Base-by-base conservation (phyloP, 495 filamentous ascomycete species). In the Hypomontagnella submonticulosa region DNA sequence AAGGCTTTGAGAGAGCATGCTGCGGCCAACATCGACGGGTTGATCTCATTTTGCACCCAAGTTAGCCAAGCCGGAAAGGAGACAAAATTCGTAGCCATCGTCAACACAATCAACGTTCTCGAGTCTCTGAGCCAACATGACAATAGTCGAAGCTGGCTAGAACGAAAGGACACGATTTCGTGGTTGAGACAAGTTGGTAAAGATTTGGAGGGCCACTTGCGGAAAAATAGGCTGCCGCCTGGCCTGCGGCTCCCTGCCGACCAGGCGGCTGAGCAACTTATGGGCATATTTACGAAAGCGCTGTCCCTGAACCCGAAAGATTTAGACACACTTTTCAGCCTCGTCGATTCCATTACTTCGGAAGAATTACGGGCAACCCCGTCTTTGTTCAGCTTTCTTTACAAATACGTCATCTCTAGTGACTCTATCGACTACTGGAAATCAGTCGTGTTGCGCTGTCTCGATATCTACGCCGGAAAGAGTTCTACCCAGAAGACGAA, bases 351-450 rank as follows among this genome's bases (percentile, higher is more conserved):
- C 0, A 84, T 96, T 54, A 97, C 93, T 2, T 83, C 86, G 0
- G 90, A 93, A 53, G 89, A 96, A 48, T 81, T 98, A 66, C 92
- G 92, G 67, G 80, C 85, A 2, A 89, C 88, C 1, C 88, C 93
- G 46, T 82, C 84, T 0, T 81, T 99, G 47, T 89, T 91, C 20
- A 79, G 84, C 12, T 94, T 93, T 74, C 91, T 99, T 63, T 98
- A 97, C 76, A 79, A 81, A 4, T 80, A 92, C 61, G 90, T 99
- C 69, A 91, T 98, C 38, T 89, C 83, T 59, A 93, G 84, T 67
- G 88, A 92, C 38, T 94, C 92, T 3, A 88, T 95, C 47, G 93
- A 97, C 37, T 96, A 92, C 73, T 92, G 93, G 82, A 89, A 90
- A 57, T 87, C 87, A 4, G 84, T 96, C 9, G 86, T 98, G 15